Evolutionary conservation across 176 grass and related monocot species (phyloP).

Genomic region (Rhynchospora pubera): DNA sequence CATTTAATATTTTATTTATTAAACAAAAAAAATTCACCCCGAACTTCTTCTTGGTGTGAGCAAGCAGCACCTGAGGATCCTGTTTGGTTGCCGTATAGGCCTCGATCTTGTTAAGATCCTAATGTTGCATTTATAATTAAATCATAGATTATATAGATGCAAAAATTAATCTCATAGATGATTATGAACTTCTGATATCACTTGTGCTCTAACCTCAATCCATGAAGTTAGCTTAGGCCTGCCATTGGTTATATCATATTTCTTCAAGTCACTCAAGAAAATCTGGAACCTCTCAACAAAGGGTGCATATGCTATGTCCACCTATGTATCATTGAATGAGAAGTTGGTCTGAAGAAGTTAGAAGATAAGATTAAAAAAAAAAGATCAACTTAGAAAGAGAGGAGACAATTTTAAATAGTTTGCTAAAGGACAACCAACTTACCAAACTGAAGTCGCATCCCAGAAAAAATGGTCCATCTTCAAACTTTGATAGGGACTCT

Average conservation of each 20-base stretch:
- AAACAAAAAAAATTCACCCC: conserved; percentile 32
- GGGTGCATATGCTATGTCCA: conserved; percentile 59
- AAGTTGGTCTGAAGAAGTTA: neutral
- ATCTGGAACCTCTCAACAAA: conserved; percentile 64
- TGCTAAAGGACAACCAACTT: neutral
- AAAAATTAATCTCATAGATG: neutral
- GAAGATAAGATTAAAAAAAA: neutral
- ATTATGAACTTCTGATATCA: neutral
- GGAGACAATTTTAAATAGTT: neutral
- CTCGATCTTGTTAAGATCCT: conserved; percentile 65
- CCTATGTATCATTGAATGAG: conserved; percentile 26
- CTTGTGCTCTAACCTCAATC: conserved; percentile 29
- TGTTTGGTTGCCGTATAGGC: conserved; percentile 40
- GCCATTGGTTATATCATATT: conserved; percentile 53
- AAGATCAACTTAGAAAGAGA: neutral
- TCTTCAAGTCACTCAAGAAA: conserved; percentile 47
- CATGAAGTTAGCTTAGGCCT: conserved; percentile 55
- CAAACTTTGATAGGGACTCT: conserved; percentile 51
- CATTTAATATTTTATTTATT: neutral
- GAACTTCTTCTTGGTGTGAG: conserved; percentile 33
- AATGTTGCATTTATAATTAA: conserved; percentile 7
- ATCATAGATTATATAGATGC: neutral
- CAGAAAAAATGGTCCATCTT: conserved; percentile 73
- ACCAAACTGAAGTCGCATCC: conserved; percentile 64
- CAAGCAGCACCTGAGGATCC: conserved; percentile 40